phyloP scores from a whole-genome alignment of 108 stramenopile genomes.

The Nannochloropsis salina region DNA sequence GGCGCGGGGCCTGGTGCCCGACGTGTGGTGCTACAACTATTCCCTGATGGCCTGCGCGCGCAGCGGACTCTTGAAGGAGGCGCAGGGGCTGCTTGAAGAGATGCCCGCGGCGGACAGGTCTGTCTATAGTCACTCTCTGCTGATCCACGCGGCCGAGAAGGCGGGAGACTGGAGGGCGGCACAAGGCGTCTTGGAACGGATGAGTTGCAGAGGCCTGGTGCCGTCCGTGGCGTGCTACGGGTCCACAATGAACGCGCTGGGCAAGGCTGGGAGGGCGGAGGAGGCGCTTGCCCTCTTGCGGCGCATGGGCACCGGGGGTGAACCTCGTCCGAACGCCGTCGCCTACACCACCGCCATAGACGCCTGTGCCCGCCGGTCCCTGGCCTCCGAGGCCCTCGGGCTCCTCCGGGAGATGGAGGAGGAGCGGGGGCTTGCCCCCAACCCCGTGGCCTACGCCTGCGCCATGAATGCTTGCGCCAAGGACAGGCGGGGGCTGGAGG shows the following conservation, averaged over 20 bases:
- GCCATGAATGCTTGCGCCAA: neutral
- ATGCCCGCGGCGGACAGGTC: neutral
- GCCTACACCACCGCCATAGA: neutral
- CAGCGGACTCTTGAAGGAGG: neutral
- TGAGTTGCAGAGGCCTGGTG: neutral
- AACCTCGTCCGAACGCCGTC: neutral
- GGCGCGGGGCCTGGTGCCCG: neutral
- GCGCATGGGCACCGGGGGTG: neutral
- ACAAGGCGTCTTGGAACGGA: neutral
- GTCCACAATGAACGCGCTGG: neutral
- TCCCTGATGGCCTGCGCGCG: neutral
- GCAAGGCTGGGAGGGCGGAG: neutral
- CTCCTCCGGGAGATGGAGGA: constrained; percentile 4
- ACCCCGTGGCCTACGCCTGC: neutral
- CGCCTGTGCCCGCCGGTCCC: neutral
- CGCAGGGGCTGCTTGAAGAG: neutral
- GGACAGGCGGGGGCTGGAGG: neutral
- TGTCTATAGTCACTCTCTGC: neutral
- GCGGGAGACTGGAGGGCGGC: neutral
- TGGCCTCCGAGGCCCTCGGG: neutral
- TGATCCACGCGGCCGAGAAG: neutral
- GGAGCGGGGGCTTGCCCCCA: neutral
- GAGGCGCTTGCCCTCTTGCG: neutral
- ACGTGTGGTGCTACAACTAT: constrained; percentile 13
- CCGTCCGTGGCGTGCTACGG: neutral